phyloP scores from a whole-genome alignment of 257 asterid genomes.

The Nicotiana knightiana region DNA sequence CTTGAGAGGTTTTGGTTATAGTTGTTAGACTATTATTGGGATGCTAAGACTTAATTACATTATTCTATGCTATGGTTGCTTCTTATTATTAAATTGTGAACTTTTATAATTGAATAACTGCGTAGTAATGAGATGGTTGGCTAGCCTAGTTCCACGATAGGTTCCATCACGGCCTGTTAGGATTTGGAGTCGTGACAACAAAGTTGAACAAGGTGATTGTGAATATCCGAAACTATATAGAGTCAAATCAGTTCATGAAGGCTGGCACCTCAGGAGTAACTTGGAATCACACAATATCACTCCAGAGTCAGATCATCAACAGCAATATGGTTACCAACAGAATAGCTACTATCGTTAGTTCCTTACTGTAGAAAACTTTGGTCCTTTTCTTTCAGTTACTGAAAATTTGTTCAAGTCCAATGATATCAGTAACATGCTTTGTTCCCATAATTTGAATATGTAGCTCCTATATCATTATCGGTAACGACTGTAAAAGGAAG shows the following conservation, averaged over 20 bases:
- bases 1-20: no score
- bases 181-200: no score
- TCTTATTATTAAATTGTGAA: no score
- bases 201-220: constrained; percentile 31
- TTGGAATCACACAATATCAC: constrained; percentile 30
- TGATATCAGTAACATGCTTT: not conserved
- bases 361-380: not conserved
- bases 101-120: no score
- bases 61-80: no score
- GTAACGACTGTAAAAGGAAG: not conserved
- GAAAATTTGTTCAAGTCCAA: not conserved
- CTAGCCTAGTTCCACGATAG: no score
- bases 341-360: not conserved
- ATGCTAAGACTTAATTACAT: no score
- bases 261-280: constrained; percentile 36
- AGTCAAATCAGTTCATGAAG: constrained; percentile 54
- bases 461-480: not conserved
- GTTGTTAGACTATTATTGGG: no score
- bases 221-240: constrained; percentile 43
- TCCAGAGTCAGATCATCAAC: constrained; percentile 5
- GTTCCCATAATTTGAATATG: not conserved
- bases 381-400: not conserved
- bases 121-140: no score
- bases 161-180: no score
- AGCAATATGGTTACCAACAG: constrained; percentile 1